Conservation (phyloP, 108 stramenopile species). For the Nannochloropsis oceanica region DNA sequence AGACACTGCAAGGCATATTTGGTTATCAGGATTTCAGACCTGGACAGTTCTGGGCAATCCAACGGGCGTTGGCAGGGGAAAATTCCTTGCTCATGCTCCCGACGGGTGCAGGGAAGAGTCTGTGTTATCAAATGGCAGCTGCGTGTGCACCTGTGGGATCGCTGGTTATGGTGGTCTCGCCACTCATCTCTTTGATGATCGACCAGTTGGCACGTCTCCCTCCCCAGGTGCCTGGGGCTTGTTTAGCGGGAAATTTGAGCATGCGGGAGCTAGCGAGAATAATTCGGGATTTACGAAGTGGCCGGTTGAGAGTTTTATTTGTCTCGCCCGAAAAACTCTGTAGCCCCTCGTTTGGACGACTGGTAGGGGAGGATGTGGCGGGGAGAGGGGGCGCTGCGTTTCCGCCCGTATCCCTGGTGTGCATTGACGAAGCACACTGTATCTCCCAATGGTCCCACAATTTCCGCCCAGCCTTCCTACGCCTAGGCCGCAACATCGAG, state of each 20-base stretch:
- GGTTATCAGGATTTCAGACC: slow-evolving; percentile 25
- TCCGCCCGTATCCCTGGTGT: slow-evolving; percentile 47
- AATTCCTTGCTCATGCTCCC: slow-evolving; percentile 19
- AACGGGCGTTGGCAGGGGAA: slow-evolving; percentile 13
- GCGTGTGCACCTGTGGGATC: neutral
- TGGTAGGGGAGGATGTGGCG: neutral
- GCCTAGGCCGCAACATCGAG: slow-evolving; percentile 26
- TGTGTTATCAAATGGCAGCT: slow-evolving; percentile 2
- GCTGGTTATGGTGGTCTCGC: slow-evolving; percentile 63
- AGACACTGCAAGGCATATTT: slow-evolving; percentile 14
- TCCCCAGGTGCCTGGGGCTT: slow-evolving; percentile 30
- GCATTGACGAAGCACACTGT: slow-evolving; percentile 91
- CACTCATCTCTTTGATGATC: slow-evolving; percentile 83
- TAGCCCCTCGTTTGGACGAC: slow-evolving; percentile 24
- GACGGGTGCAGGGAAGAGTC: slow-evolving; percentile 22
- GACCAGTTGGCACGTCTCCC: slow-evolving; percentile 61
- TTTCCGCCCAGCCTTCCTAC: slow-evolving; percentile 72
- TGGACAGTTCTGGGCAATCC: slow-evolving; percentile 28
- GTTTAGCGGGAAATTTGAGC: slow-evolving; percentile 3
- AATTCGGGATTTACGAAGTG: slow-evolving; percentile 19
- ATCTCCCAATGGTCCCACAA: slow-evolving; percentile 90
- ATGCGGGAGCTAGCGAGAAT: slow-evolving; percentile 22
- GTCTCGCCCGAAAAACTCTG: slow-evolving; percentile 34
- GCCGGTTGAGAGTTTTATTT: slow-evolving; percentile 27
- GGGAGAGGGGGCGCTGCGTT: neutral